A percentile compares a stretch with the other conserved stretches of the same genome.
Evolutionary conservation across 805 yeast genomes (phyloP).

Genomic region (Saccharomycopsis malanga): DNA sequence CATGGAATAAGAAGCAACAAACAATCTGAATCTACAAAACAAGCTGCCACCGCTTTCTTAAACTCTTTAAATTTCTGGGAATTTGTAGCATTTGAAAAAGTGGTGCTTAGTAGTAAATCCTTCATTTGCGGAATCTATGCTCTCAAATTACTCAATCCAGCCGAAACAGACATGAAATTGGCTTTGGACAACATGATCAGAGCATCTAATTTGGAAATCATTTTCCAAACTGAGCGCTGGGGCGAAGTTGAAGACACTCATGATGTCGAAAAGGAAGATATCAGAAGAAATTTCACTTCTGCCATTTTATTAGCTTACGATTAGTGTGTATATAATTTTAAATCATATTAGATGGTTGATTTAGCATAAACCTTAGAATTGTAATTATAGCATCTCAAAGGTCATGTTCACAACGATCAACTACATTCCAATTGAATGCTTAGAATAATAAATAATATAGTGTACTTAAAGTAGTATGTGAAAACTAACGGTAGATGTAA

Average conservation of each 20-base stretch:
- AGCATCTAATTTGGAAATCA: slow-evolving; percentile 73
- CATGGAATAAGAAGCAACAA: slow-evolving; percentile 76
- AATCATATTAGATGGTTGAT: no score
- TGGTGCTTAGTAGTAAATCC: slow-evolving; percentile 81
- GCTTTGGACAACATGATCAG: slow-evolving; percentile 62
- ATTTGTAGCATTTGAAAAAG: slow-evolving; percentile 81
- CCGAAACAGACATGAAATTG: slow-evolving; percentile 26
- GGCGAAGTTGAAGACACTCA: slow-evolving; percentile 99
- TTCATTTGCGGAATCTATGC: slow-evolving; percentile 66
- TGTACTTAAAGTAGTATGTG: no score
- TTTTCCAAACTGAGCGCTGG: slow-evolving; percentile 85
- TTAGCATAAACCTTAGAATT: background rate
- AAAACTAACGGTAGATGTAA: no score
- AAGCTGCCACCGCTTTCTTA: slow-evolving; percentile 60
- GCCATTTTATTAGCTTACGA: slow-evolving; percentile 55
- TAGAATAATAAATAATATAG: no score
- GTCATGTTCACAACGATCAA: no score
- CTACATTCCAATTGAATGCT: no score
- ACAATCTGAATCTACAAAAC: slow-evolving; percentile 55
- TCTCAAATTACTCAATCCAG: slow-evolving; percentile 25
- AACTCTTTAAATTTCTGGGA: slow-evolving; percentile 61
- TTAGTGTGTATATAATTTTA: no score
- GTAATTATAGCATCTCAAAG: no score
- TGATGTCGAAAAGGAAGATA: slow-evolving; percentile 91
- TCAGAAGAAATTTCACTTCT: slow-evolving; percentile 73